Evolutionary conservation across 192 early-diverging fungal species (phyloP), one percentile per base, ranked within the genome.

Genomic region (Coemansia sp.): DNA sequence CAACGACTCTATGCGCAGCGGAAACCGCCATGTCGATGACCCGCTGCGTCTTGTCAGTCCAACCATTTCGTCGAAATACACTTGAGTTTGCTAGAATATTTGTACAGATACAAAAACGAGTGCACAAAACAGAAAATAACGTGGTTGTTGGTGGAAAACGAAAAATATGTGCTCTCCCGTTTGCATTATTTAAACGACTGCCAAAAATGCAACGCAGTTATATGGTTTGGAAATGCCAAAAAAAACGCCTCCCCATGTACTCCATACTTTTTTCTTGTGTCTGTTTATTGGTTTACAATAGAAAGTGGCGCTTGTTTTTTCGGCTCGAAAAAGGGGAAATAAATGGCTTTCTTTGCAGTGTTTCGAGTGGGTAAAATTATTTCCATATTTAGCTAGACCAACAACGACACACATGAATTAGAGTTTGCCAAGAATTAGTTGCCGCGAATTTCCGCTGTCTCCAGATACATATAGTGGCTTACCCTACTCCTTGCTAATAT

Each of bases 1-100:
- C 17, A 72, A 64, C 42, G 71, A 66, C 46, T 78, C 76, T 25
- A 54, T 44, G 40, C 76, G 70, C 8, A 66, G 42, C 17, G 70
- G 71, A 23, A 79, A 74, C 28, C 57, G 67, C 76, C 77, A 74
- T 2, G 64, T 48, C 25, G 22, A 22, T 15, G 51, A 53, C 15
- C 10, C 11, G 12, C 15, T 8, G 3, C 51, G 51, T 20, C 15
- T 53, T 10, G 10, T 25, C 1, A 53, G 25, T 3, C 51, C 9
- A 2, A 53, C 51, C 51, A 53, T 53, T 11, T 21, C 20, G 10
- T 17, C 4, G 12, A 1, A 46, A 17, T 46, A 46, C n/a, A n/a
- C 12, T 4, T 46, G 4, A n/a, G 17, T 22, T 11, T 51, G 10
- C 8, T 19, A 51, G 4, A 8, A 51, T 11, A 15, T 15, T 12